These are phyloP conservation scores for Tolypocladium tundrense DNA, from an alignment of 2,329 filamentous ascomycete species.

Conservation along the genomic window DNA sequence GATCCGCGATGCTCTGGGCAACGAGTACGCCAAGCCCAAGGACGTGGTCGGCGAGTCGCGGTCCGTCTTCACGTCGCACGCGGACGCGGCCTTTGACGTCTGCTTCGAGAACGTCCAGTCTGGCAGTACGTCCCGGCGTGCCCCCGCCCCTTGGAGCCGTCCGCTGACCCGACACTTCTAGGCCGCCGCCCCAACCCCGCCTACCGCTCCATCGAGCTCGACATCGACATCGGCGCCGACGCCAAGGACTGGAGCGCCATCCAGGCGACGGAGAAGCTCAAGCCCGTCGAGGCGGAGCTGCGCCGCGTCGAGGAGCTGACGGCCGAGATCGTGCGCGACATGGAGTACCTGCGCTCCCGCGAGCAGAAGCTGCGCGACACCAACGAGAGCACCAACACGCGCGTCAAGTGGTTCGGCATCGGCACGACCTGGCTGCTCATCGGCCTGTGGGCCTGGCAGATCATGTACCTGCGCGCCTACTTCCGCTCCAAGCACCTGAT, in stretches of 20 bases:
- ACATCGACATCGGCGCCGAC: conserved; percentile 92
- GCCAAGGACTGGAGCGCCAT: conserved; percentile 98
- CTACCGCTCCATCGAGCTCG: conserved; percentile 71
- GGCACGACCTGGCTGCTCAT: conserved; percentile 86
- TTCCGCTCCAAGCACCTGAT: conserved; percentile 56
- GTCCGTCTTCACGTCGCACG: conserved; percentile 87
- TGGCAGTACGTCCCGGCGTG: conserved; percentile 44
- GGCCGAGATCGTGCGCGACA: conserved; percentile 78
- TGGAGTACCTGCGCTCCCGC: conserved; percentile 84
- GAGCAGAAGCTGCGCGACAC: conserved; percentile 97
- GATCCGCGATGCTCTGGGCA: conserved; percentile 92
- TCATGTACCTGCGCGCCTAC: conserved; percentile 94
- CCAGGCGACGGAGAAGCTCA: conserved; percentile 92
- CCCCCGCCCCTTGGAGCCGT: neutral
- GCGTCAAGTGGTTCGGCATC: conserved; percentile 98
- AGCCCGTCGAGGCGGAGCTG: conserved; percentile 91
- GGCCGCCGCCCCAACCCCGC: conserved; percentile 34
- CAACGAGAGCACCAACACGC: conserved; percentile 98
- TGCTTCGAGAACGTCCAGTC: conserved; percentile 84
- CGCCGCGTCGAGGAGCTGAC: conserved; percentile 87
- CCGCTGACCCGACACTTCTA: conserved; percentile 4
- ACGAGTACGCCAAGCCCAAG: conserved; percentile 87
- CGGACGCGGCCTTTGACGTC: conserved; percentile 87
- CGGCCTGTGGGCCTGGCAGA: conserved; percentile 88
- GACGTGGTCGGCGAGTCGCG: conserved; percentile 87